Evolutionary conservation across 192 early-diverging fungal genomes (phyloP).

Genomic region (Dispira simplex): DNA sequence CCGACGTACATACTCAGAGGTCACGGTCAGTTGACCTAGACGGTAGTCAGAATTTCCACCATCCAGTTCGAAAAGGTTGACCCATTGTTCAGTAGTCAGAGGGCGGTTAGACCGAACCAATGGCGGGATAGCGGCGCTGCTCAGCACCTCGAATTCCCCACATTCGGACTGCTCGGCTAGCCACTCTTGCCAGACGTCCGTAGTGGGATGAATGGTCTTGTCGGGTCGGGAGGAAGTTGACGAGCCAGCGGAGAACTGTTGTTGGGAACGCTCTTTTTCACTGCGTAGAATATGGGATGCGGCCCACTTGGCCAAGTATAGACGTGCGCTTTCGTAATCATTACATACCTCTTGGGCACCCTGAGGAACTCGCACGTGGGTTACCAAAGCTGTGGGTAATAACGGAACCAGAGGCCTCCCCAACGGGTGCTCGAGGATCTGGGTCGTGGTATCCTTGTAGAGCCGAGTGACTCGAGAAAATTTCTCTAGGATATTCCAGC

Average conservation of each 20-base stretch:
- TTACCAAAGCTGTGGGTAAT: slow-evolving; percentile 33
- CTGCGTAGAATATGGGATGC: slow-evolving; percentile 17
- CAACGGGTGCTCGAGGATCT: slow-evolving; percentile 27
- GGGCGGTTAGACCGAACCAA: slow-evolving; percentile 28
- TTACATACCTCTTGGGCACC: slow-evolving; percentile 41
- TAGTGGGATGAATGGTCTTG: neutral
- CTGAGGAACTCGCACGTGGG: slow-evolving; percentile 31
- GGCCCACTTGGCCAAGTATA: slow-evolving; percentile 70
- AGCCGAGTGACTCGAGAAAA: slow-evolving; percentile 62
- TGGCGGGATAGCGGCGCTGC: slow-evolving; percentile 19
- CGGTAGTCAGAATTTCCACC: slow-evolving; percentile 18
- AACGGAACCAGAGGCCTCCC: slow-evolving; percentile 34
- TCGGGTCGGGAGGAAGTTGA: neutral
- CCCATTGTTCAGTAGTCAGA: slow-evolving; percentile 50
- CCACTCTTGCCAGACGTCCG: slow-evolving; percentile 33
- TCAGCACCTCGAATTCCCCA: slow-evolving; percentile 27
- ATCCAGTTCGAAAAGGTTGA: slow-evolving; percentile 42
- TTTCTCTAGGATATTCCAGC: slow-evolving; percentile 58
- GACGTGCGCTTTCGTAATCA: slow-evolving; percentile 64
- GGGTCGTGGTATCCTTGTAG: slow-evolving; percentile 42
- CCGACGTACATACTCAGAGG: slow-evolving; percentile 32
- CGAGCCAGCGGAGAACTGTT: slow-evolving; percentile 13
- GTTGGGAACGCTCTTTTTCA: slow-evolving; percentile 14
- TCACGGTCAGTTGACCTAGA: slow-evolving; percentile 27
- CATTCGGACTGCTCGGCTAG: slow-evolving; percentile 21